These are phyloP conservation scores for Grosmannia clavigera DNA, from an alignment of 2,329 filamentous ascomycete species.

Conservation along the genomic window DNA sequence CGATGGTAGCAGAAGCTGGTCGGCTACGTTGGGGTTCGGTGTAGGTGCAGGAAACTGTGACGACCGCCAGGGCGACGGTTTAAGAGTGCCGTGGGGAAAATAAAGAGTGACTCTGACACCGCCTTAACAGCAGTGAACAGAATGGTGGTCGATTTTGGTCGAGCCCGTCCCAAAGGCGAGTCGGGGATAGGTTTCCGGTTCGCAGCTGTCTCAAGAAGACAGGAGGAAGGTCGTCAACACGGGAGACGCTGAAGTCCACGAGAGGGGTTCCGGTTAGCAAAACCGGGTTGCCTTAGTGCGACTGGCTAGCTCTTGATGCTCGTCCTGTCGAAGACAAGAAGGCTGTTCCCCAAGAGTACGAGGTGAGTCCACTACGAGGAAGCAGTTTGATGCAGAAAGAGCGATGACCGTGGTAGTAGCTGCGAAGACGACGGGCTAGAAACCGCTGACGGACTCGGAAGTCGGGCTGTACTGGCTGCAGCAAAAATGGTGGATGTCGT, in stretches of 20 bases:
- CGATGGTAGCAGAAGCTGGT: neutral
- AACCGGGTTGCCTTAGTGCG: too few relatives aligned
- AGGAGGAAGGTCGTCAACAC: neutral
- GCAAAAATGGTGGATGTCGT: neutral
- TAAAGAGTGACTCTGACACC: neutral
- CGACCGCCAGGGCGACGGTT: constrained; percentile 15
- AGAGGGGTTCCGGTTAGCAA: neutral
- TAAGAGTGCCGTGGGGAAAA: neutral
- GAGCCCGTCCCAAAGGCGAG: neutral
- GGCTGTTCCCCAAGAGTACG: neutral
- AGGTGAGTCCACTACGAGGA: neutral
- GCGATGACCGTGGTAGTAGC: neutral
- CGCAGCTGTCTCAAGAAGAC: neutral
- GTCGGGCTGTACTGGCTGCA: neutral
- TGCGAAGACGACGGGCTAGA: neutral
- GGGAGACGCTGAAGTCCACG: neutral
- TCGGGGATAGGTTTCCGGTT: neutral
- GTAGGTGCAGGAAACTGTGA: constrained; percentile 12
- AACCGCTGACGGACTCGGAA: neutral
- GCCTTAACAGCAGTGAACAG: neutral
- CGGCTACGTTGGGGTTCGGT: constrained; percentile 11
- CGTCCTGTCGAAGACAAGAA: neutral
- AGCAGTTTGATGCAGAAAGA: neutral
- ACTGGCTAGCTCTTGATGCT: neutral
- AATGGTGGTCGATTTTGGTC: neutral